Conservation (phyloP, 2,329 filamentous ascomycete genomes). For the Immersiporthe knoxdaviesiana region DNA sequence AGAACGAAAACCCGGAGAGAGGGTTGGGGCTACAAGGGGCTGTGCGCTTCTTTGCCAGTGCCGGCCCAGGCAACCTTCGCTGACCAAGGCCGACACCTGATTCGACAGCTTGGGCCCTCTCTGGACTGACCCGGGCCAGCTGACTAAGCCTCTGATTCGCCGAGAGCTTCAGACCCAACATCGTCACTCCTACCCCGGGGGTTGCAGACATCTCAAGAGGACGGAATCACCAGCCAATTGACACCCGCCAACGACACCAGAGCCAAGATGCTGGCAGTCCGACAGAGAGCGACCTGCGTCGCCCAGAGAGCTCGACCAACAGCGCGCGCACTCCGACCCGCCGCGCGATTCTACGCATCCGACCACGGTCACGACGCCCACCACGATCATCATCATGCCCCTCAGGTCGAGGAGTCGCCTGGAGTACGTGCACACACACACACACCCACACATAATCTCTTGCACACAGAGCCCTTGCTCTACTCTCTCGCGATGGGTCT, state of each 20-base stretch:
- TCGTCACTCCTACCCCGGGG: slow-evolving; percentile 12
- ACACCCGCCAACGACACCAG: slow-evolving; percentile 18
- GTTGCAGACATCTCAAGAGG: neutral
- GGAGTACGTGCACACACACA: slow-evolving; percentile 52
- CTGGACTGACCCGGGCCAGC: neutral
- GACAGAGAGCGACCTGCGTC: slow-evolving; percentile 42
- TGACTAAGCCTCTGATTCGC: slow-evolving; percentile 4
- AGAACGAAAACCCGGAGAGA: neutral
- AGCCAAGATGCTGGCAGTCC: slow-evolving; percentile 42
- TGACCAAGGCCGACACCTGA: slow-evolving; percentile 6
- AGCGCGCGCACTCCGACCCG: slow-evolving; percentile 32
- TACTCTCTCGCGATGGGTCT: slow-evolving; percentile 9
- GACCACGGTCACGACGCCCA: slow-evolving; percentile 50
- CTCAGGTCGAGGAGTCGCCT: slow-evolving; percentile 54
- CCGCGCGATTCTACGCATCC: slow-evolving; percentile 57
- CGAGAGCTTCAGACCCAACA: slow-evolving; percentile 20
- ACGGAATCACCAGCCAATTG: slow-evolving; percentile 20
- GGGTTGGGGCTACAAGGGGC: neutral
- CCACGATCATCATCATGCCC: slow-evolving; percentile 46
- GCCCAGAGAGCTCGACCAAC: slow-evolving; percentile 42
- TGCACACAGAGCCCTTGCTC: neutral
- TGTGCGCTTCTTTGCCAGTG: neutral
- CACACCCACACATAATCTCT: too few species aligned
- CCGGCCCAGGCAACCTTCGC: neutral
- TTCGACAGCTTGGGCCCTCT: neutral